Base-by-base conservation (phyloP, 768 basidiomycete genomes). In the Rhodotorula kratochvilovae region DNA sequence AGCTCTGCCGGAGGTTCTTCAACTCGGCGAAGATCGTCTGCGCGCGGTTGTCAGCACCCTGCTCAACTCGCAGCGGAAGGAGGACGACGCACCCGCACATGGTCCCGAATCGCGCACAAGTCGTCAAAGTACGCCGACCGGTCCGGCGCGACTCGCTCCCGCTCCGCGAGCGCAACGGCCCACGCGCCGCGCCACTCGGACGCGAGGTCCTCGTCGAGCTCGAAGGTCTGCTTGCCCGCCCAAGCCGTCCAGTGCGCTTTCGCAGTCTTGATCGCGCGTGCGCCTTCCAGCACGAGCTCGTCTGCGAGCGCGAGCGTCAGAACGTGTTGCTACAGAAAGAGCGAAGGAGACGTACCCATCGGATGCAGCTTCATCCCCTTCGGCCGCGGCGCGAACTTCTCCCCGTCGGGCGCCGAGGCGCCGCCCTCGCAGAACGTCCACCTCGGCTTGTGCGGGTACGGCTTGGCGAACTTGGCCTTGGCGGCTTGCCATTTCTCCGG, bases 351-450 rank as follows among this genome's bases (percentile, higher is more conserved):
- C 67, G 31, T 11, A 73, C 72, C 72, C 64, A 73, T 66, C 10
- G 46, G 55, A 23, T 69, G 72, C 53, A 7, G 42, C 15, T 36
- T 64, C 0, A 66, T 48, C 16, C 27, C 17, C 0, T 4, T 2
- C 0, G 33, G 43, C 31, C 67, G 33, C n/a, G 10, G 6, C 10
- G 72, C 72, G 25, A 48, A 57, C 5, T 13, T n/a, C 4, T n/a
- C 61, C 39, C n/a, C 12, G 5, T 5, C 23, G 5, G 67, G 36
- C 33, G 43, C 6, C 5, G 11, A 39, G 42, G 10, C 27, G 8
- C 64, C 64, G 5, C 58, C 64, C 50, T 69, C 72, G 42, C 48
- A 35, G 13, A 42, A 50, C 5, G 64, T 65, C 67, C 67, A 73
- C 1, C 10, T 1, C 2, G 72, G 72, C 25, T 42, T 43, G n/a